Conservation (phyloP, 2,329 filamentous ascomycete species). For the Aspergillus sp. region DNA sequence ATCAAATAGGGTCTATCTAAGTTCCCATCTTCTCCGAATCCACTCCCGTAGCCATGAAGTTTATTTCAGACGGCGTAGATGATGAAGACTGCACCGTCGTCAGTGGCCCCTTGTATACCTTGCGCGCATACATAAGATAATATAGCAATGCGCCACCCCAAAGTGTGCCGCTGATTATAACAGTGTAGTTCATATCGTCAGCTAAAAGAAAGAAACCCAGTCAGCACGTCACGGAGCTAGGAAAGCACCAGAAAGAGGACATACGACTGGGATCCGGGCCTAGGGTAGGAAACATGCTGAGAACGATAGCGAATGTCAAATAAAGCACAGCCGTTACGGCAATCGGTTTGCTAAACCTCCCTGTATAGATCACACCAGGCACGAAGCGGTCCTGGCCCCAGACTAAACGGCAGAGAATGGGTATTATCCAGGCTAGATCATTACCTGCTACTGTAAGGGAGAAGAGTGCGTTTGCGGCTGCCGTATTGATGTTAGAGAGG, state of each 20-base stretch:
- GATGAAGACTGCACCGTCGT: conserved; percentile 46
- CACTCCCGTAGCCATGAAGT: background rate
- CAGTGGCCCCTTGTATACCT: conserved; percentile 62
- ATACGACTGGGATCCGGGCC: conserved; percentile 53
- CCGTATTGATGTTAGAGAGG: conserved; percentile 56
- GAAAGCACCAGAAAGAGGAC: conserved; percentile 10
- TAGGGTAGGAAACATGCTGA: conserved; percentile 59
- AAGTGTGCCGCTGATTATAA: conserved; percentile 58
- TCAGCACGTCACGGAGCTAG: background rate
- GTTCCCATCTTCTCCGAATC: background rate
- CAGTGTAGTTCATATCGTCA: conserved; percentile 60
- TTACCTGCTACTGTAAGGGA: conserved; percentile 55
- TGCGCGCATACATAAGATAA: conserved; percentile 57
- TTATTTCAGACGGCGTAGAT: conserved; percentile 8
- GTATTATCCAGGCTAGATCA: conserved; percentile 58
- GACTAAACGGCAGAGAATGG: conserved; percentile 56
- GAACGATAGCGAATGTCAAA: conserved; percentile 53
- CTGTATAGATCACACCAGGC: conserved; percentile 60
- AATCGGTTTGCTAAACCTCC: conserved; percentile 52
- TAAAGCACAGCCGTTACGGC: conserved; percentile 56
- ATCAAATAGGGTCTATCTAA: background rate
- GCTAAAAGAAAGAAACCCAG: conserved; percentile 23
- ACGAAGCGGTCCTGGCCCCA: conserved; percentile 60
- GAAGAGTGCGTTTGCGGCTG: conserved; percentile 58
- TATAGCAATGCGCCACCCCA: conserved; percentile 58